Conservation (phyloP, 345 rosid genomes). For the Eucalyptus paniculata region DNA sequence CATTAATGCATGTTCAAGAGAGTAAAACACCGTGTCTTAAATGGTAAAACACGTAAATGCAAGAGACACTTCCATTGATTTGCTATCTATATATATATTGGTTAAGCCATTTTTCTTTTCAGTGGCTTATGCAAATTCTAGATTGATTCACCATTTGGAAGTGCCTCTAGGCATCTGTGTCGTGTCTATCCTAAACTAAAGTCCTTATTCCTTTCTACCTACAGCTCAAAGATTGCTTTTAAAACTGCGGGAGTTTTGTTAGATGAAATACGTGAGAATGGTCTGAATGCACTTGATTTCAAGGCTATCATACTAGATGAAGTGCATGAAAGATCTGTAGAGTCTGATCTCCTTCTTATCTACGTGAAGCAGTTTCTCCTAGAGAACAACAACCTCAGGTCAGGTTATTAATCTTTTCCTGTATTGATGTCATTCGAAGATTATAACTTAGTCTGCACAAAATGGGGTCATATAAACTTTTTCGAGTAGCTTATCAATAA, state of each 20-base stretch:
- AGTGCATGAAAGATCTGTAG: slow-evolving; percentile 96
- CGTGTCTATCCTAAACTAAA: background rate
- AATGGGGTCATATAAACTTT: background rate
- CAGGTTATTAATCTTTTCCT: background rate
- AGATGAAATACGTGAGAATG: slow-evolving; percentile 89
- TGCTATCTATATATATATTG: background rate
- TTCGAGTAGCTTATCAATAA: background rate
- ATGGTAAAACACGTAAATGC: background rate
- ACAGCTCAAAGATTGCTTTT: slow-evolving; percentile 75
- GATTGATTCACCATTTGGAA: background rate
- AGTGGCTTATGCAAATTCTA: background rate
- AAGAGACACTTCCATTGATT: background rate
- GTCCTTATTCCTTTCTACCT: background rate
- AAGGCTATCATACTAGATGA: slow-evolving; percentile 92
- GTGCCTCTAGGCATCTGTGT: background rate
- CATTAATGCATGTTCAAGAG: background rate
- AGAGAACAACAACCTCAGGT: slow-evolving; percentile 72
- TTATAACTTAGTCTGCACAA: background rate
- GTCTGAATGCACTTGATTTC: slow-evolving; percentile 65
- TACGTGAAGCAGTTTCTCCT: slow-evolving; percentile 79
- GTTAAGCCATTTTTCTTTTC: background rate
- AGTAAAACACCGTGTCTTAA: background rate
- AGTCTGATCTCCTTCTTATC: slow-evolving; percentile 85
- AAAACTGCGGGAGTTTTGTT: slow-evolving; percentile 90
- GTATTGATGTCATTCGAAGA: background rate